Evolutionary conservation across 2,329 filamentous ascomycete genomes (phyloP).

Genomic region (Alternaria novae-zelandiae): DNA sequence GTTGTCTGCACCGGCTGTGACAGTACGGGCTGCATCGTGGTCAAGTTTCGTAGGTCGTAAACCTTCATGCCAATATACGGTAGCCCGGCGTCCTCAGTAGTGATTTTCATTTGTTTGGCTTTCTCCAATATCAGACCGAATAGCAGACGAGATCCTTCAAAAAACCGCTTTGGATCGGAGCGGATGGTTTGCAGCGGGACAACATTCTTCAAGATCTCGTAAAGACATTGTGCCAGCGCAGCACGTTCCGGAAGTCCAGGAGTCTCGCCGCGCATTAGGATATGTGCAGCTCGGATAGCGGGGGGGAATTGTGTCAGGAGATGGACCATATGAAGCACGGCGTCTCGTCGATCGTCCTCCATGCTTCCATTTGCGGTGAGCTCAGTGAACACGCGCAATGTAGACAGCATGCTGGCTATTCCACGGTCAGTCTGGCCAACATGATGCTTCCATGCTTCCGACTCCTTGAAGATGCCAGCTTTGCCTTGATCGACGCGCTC

Average conservation of each 20-base stretch:
- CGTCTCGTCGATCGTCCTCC: no score
- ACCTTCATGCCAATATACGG: neutral
- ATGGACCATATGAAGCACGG: neutral
- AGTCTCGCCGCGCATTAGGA: neutral
- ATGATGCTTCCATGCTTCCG: neutral
- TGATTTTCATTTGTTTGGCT: neutral
- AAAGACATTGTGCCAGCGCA: neutral
- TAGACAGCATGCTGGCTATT: neutral
- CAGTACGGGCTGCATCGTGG: neutral
- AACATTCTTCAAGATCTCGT: neutral
- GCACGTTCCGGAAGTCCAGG: neutral
- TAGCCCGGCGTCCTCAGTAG: fast-evolving
- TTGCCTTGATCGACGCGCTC: neutral
- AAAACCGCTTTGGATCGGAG: neutral
- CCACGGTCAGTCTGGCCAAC: neutral
- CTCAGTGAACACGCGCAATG: neutral
- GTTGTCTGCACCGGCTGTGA: neutral
- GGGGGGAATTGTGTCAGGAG: neutral
- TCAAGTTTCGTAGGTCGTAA: neutral
- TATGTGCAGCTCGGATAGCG: neutral
- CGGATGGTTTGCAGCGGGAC: neutral
- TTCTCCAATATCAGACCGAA: neutral
- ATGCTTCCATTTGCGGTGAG: neutral
- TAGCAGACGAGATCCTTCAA: neutral
- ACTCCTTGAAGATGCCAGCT: neutral